These are phyloP conservation scores for Microcyclosporella mali DNA, from an alignment of 2,329 filamentous ascomycete species.

Conservation along the genomic window DNA sequence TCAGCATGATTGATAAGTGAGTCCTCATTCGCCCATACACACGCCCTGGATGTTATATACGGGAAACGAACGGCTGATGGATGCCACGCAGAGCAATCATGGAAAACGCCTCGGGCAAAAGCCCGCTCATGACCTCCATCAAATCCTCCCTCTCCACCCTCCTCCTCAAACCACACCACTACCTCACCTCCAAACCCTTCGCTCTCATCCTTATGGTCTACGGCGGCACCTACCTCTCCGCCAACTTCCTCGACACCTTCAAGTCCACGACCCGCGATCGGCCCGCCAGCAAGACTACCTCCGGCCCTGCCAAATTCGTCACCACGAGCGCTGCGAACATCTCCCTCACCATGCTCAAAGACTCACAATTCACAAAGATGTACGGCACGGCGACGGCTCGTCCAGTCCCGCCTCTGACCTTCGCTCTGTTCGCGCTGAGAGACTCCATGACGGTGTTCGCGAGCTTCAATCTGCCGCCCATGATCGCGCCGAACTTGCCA, in stretches of 20 bases:
- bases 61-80: neutral
- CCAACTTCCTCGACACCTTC: constrained; percentile 78
- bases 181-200: constrained; percentile 61
- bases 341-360: constrained; percentile 81
- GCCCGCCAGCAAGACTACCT: constrained; percentile 58
- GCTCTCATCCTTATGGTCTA: constrained; percentile 66
- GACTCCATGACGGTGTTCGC: constrained; percentile 89
- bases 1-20: constrained; percentile 82
- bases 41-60: neutral
- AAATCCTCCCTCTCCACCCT: constrained; percentile 53
- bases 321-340: constrained; percentile 79
- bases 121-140: constrained; percentile 55
- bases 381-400: constrained; percentile 59
- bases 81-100: constrained; percentile 58
- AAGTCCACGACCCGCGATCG: constrained; percentile 56
- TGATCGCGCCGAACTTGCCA: constrained; percentile 65
- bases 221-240: constrained; percentile 81
- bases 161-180: constrained; percentile 52
- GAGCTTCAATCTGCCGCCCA: constrained; percentile 78
- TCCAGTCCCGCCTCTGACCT: constrained; percentile 62
- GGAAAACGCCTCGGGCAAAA: constrained; percentile 70
- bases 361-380: constrained; percentile 74
- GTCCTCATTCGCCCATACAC: no score
- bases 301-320: constrained; percentile 73
- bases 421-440: constrained; percentile 70